These are phyloP conservation scores for Diaporthe sp. DNA, from an alignment of 2,329 filamentous ascomycete genomes.

Conservation along the genomic window DNA sequence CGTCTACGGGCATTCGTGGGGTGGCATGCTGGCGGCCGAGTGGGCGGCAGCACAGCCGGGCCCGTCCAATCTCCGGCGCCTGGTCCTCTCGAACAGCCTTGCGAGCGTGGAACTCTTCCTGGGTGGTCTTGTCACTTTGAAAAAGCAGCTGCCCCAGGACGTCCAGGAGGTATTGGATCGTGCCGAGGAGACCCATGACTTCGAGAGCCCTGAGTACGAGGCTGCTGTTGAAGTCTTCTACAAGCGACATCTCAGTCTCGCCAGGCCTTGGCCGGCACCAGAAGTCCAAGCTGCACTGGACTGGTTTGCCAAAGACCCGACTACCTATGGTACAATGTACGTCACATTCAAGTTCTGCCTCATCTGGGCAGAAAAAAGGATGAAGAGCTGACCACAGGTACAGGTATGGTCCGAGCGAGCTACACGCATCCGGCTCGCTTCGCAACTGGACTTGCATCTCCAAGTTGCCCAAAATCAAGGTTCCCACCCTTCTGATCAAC, in stretches of 20 bases:
- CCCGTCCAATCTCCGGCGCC: slow-evolving; percentile 44
- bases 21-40: slow-evolving; percentile 37
- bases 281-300: slow-evolving; percentile 50
- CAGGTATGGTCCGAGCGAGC: slow-evolving; percentile 37
- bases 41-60: slow-evolving; percentile 28
- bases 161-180: slow-evolving; percentile 45
- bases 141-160: slow-evolving; percentile 45
- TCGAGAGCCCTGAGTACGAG: slow-evolving; percentile 49
- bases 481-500: slow-evolving; percentile 53
- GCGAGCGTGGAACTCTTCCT: slow-evolving; percentile 50
- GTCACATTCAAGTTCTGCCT: slow-evolving; percentile 47
- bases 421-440: slow-evolving; percentile 46
- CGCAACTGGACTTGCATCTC: slow-evolving; percentile 47
- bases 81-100: slow-evolving; percentile 50
- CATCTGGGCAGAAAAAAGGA: background rate
- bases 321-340: slow-evolving; percentile 52
- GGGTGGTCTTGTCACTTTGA: slow-evolving; percentile 28
- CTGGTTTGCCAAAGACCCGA: slow-evolving; percentile 51
- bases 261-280: slow-evolving; percentile 50
- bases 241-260: slow-evolving; percentile 48
- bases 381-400: background rate
- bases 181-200: slow-evolving; percentile 47
- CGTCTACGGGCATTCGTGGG: slow-evolving; percentile 39
- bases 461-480: slow-evolving; percentile 48
- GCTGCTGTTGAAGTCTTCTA: slow-evolving; percentile 51